Percentiles rank a stretch among this genome's conserved stretches.
These are phyloP conservation scores for Sporisorium scitamineum DNA, from an alignment of 1,284 basidiomycete genomes.

Conservation along the genomic window DNA sequence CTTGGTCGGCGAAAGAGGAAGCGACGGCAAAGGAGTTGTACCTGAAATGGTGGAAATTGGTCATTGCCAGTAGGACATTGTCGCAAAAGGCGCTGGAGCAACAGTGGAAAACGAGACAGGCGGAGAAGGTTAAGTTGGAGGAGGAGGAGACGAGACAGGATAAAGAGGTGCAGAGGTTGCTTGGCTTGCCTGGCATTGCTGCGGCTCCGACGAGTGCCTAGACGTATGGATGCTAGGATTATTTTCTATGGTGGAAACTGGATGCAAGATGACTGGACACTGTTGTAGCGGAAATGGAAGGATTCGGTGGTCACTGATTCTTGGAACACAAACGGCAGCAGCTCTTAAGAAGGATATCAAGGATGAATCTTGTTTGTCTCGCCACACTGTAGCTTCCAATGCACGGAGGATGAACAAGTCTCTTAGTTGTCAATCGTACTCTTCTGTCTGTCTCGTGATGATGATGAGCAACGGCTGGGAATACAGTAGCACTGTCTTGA, in stretches of 20 bases:
- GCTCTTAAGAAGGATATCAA: no score
- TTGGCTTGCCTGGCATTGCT: constrained; percentile 11
- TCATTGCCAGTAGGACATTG: constrained; percentile 28
- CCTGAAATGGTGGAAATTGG: constrained; percentile 41
- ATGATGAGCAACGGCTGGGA: no score
- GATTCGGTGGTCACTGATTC: no score
- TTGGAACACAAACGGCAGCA: no score
- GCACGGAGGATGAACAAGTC: neutral
- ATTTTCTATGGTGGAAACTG: no score
- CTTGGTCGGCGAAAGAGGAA: neutral
- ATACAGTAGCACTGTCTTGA: no score
- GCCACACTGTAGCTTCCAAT: neutral
- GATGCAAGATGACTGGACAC: no score
- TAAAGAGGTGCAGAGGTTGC: constrained; percentile 20
- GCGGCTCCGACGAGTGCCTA: constrained; percentile 4
- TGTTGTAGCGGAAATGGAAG: no score
- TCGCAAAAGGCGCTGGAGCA: constrained; percentile 24
- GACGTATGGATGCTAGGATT: neutral
- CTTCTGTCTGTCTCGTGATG: no score
- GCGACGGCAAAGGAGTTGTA: constrained; percentile 21
- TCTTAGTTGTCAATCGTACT: neutral
- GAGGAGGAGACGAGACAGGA: constrained; percentile 11
- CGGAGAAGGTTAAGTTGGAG: constrained; percentile 10
- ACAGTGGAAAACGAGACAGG: constrained; percentile 32
- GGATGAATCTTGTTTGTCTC: no score